Evolutionary conservation across 352 stramenopile species (phyloP), one percentile per base, ranked within the genome.

Genomic region (Aphanomyces invadans): DNA sequence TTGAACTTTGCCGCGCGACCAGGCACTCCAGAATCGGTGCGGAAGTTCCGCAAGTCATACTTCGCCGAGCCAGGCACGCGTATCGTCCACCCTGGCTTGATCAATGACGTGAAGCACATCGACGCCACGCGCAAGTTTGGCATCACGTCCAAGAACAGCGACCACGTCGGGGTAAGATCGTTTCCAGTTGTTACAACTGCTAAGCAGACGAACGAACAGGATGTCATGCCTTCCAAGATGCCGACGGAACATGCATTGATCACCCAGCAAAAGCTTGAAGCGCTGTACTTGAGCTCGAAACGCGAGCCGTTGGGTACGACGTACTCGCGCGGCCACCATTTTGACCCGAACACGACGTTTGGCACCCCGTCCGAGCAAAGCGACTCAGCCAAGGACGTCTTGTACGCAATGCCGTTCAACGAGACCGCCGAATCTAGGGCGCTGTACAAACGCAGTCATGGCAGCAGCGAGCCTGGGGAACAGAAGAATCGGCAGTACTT

Each of bases 401-500:
- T 95, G 2, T 94, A 95, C 59, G 74, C 78, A 4, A 81, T 71
- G 21, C 89, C 71, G 3, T 70, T 68, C 12, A 42, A 87, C 45
- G 90, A 91, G 70, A 88, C 65, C 46, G 66, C 77, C 48, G 72
- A 91, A 36, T 71, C 81, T 36, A 74, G 87, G 57, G 79, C 78
- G 21, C 72, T 80, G 11, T 96, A 95, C 79, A 88, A 81, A 56
- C 72, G 79, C 56, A 92, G 76, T 29, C 84, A 96, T 56, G 80
- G 86, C 2, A 84, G 77, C 2, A 80, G 89, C 39, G 79, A 78
- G 0, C 87, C 89, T 4, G 89, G 89, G 0, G 83, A 96, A 59
- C 90, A 96, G 69, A 90, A 88, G 66, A 85, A 86, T 62, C 81
- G 87, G 21, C 77, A 90, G 64, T 96, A 96, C 70, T 67, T 79